Percentiles rank a stretch among this genome's conserved stretches.
phyloP scores from a whole-genome alignment of 2,329 filamentous ascomycete species.

The Ceratocystiopsis brevicomis region DNA sequence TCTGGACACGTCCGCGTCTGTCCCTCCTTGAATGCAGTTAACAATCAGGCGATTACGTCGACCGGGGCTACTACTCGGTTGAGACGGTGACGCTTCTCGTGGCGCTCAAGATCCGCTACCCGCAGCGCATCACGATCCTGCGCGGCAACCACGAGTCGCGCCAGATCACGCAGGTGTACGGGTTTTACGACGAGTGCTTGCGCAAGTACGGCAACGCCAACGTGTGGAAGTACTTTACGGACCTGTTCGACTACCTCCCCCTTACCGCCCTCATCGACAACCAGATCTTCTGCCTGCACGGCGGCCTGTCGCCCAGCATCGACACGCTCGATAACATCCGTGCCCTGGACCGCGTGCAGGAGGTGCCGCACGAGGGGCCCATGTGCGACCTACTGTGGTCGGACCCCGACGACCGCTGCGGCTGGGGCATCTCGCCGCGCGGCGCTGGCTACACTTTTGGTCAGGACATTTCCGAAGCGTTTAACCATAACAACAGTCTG shows the following conservation, averaged over 20 bases:
- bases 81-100: conserved; percentile 95
- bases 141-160: conserved; percentile 97
- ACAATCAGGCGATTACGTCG: conserved; percentile 83
- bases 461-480: conserved; percentile 94
- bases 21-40: not conserved
- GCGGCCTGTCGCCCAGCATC: conserved; percentile 87
- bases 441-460: conserved; percentile 91
- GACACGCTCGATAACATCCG: conserved; percentile 92
- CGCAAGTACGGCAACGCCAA: conserved; percentile 98
- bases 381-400: conserved; percentile 98
- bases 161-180: conserved; percentile 97
- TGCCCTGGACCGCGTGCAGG: conserved; percentile 87
- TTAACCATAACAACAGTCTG: conserved; percentile 97
- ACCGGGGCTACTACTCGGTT: conserved; percentile 96
- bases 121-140: conserved; percentile 92
- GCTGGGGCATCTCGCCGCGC: conserved; percentile 88
- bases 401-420: conserved; percentile 89
- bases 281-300: conserved; percentile 97
- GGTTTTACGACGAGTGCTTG: conserved; percentile 97
- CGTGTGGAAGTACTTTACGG: conserved; percentile 98
- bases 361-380: conserved; percentile 92
- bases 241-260: conserved; percentile 96
- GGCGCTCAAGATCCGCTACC: conserved; percentile 94
- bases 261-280: conserved; percentile 96
- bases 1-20: too few relatives aligned